Conservation (phyloP, 2,329 filamentous ascomycete genomes). For the Thielaviopsis ethacetica region DNA sequence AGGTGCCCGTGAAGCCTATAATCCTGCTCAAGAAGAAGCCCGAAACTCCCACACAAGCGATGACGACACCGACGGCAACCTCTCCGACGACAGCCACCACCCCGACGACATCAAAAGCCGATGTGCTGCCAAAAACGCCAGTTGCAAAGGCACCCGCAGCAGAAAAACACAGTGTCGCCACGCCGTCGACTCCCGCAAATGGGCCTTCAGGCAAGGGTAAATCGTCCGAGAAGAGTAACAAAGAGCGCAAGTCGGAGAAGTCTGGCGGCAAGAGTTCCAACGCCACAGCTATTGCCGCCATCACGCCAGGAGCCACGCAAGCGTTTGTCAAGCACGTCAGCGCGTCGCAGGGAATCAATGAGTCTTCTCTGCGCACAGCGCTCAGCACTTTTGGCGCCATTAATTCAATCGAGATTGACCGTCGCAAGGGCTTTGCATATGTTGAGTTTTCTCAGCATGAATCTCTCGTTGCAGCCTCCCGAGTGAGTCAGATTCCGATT, state of each 20-base stretch:
- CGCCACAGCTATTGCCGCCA: slow-evolving; percentile 13
- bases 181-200: slow-evolving; percentile 16
- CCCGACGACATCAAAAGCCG: slow-evolving; percentile 12
- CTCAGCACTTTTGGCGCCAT: slow-evolving; percentile 61
- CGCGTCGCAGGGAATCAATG: slow-evolving; percentile 80
- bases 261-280: slow-evolving; percentile 16
- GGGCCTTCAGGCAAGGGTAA: slow-evolving; percentile 18
- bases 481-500: slow-evolving; percentile 64
- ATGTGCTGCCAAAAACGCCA: slow-evolving; percentile 16
- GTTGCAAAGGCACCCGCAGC: slow-evolving; percentile 11
- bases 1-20: slow-evolving; percentile 19
- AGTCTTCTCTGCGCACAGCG: slow-evolving; percentile 57
- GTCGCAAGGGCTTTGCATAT: slow-evolving; percentile 87
- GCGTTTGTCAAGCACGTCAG: slow-evolving; percentile 74
- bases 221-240: neutral
- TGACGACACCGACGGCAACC: slow-evolving; percentile 3
- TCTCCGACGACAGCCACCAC: slow-evolving; percentile 4
- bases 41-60: slow-evolving; percentile 12
- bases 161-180: neutral
- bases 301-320: slow-evolving; percentile 37
- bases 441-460: slow-evolving; percentile 68
- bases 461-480: slow-evolving; percentile 60
- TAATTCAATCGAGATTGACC: slow-evolving; percentile 76
- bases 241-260: slow-evolving; percentile 20
- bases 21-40: slow-evolving; percentile 28